Evolutionary conservation across 106 monocot species (phyloP).

Genomic region (Dendrobium officinale): DNA sequence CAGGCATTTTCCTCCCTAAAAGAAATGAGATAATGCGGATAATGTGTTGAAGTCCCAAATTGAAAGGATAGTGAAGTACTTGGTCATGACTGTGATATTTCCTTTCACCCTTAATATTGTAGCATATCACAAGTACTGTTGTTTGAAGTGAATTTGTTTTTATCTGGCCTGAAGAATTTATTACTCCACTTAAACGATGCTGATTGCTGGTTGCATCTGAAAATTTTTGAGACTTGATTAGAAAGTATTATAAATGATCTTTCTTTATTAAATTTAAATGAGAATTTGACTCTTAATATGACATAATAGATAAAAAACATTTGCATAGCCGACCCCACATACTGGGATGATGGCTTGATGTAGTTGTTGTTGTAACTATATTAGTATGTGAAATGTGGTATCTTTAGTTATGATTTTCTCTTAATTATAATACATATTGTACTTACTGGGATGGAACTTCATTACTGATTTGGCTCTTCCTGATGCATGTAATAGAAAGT

Average conservation of each 20-base stretch:
- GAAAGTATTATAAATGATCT: too few relatives aligned
- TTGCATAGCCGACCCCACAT: too few relatives aligned
- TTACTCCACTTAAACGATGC: not conserved
- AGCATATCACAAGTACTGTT: not conserved
- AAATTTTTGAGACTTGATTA: not conserved
- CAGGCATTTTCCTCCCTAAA: not conserved
- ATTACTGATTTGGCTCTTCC: not conserved
- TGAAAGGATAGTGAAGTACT: not conserved
- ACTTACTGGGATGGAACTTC: not conserved
- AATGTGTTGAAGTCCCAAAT: not conserved
- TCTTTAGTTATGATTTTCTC: not conserved
- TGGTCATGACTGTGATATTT: not conserved
- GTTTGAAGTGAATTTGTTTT: not conserved
- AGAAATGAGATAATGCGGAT: too few relatives aligned
- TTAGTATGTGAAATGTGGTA: not conserved
- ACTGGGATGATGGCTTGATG: too few relatives aligned
- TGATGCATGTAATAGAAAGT: not conserved
- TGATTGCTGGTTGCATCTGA: not conserved
- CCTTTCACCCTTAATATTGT: not conserved
- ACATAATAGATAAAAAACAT: too few relatives aligned
- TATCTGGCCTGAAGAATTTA: not conserved
- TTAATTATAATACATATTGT: not conserved
- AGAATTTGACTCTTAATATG: too few relatives aligned
- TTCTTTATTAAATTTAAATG: too few relatives aligned
- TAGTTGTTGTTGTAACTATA: not conserved